These are phyloP conservation scores for Fusarium nodosum DNA, from an alignment of 2,329 filamentous ascomycete species.

Conservation along the genomic window DNA sequence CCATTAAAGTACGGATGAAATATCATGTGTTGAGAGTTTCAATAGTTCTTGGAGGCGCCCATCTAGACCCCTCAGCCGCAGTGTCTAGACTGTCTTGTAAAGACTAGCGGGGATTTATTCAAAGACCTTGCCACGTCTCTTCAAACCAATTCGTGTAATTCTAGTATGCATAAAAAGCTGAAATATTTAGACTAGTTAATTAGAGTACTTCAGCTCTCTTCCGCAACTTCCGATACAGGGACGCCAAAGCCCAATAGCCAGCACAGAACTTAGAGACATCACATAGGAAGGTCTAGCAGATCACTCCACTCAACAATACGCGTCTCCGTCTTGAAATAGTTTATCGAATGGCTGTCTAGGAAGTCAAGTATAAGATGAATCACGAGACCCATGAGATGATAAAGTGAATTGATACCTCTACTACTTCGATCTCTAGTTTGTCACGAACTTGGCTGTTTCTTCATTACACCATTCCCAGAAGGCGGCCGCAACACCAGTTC, in stretches of 20 bases:
- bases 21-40: background rate
- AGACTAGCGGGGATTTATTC: background rate
- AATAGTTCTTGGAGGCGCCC: background rate
- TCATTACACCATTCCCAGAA: slow-evolving; percentile 22
- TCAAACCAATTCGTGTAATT: accelerated
- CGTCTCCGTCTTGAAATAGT: too few species aligned
- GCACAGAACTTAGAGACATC: accelerated
- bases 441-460: background rate
- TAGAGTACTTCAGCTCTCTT: background rate
- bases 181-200: background rate
- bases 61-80: background rate
- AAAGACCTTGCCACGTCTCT: background rate
- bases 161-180: background rate
- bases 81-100: background rate
- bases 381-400: too few species aligned
- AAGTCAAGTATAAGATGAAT: too few species aligned
- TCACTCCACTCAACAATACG: too few species aligned
- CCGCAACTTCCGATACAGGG: background rate
- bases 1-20: background rate
- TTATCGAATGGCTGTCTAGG: too few species aligned
- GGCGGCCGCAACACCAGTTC: background rate
- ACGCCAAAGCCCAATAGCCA: background rate
- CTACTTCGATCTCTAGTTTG: background rate
- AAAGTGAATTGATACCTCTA: background rate
- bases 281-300: too few species aligned